Percentiles rank a stretch among this genome's conserved stretches.
These are phyloP conservation scores for Pelargonium cotyledonis DNA, from an alignment of 441 rosid species.

Conservation along the genomic window DNA sequence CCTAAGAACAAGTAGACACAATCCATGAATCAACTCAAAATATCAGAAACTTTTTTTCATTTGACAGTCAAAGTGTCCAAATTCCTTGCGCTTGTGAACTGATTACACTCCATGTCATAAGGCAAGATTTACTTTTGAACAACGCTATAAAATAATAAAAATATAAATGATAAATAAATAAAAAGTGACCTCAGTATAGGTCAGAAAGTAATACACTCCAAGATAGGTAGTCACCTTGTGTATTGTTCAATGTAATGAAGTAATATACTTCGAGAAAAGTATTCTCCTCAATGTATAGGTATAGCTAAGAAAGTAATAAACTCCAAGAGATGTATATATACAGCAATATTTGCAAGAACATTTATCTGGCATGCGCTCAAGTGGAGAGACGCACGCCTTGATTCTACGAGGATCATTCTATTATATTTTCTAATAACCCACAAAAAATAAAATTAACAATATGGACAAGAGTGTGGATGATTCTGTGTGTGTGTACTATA, in stretches of 20 bases:
- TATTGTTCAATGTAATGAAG: too few relatives aligned
- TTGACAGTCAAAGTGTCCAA: constrained; percentile 2
- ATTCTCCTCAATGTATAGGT: too few relatives aligned
- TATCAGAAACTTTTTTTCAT: neutral
- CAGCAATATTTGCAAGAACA: neutral
- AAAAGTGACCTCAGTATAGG: neutral
- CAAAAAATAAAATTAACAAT: too few relatives aligned
- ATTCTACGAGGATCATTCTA: neutral
- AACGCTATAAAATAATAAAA: neutral
- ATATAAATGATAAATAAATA: neutral
- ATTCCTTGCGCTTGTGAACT: neutral
- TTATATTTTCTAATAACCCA: neutral
- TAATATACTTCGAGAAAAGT: too few relatives aligned
- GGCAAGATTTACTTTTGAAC: neutral
- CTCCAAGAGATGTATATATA: neutral
- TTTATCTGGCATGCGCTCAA: neutral
- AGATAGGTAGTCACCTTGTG: too few relatives aligned
- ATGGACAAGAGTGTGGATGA: too few relatives aligned
- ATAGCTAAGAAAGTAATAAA: too few relatives aligned
- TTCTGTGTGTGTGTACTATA: too few relatives aligned
- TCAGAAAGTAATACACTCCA: too few relatives aligned
- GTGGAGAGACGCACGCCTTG: neutral
- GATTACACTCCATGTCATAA: neutral
- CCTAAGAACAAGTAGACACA: neutral
- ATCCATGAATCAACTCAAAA: neutral